Percentiles rank a stretch among this genome's conserved stretches.
Conservation (phyloP, 495 filamentous ascomycete species). For the Clohesyomyces aquaticus region DNA sequence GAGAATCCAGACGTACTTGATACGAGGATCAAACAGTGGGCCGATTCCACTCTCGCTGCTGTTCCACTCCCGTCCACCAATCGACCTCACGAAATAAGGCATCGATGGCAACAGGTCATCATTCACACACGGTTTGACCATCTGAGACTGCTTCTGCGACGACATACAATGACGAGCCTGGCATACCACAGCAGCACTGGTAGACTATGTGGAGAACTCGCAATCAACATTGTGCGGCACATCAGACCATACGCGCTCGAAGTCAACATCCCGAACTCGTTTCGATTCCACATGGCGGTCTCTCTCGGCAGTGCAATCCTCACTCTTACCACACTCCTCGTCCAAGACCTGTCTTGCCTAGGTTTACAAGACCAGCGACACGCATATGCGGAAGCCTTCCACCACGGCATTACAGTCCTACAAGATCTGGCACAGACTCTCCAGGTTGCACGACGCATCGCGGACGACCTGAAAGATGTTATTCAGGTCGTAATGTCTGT, state of each 20-base stretch:
- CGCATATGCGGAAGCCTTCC: constrained; percentile 14
- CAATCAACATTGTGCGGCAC: constrained; percentile 21
- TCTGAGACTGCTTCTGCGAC: constrained; percentile 17
- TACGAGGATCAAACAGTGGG: constrained; percentile 24
- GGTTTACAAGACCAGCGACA: constrained; percentile 11
- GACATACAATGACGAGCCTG: constrained; percentile 13
- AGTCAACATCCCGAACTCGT: constrained; percentile 9
- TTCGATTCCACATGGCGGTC: constrained; percentile 30
- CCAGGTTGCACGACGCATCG: constrained; percentile 18
- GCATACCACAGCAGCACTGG: constrained; percentile 21
- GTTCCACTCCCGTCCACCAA: constrained; percentile 11
- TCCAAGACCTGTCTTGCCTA: constrained; percentile 10
- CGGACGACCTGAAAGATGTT: constrained; percentile 24
- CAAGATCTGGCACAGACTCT: constrained; percentile 8
- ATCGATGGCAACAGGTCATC: constrained; percentile 19
- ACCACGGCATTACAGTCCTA: constrained; percentile 3
- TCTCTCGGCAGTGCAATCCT: constrained; percentile 22
- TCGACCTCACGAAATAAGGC: neutral
- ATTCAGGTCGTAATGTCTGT: constrained; percentile 10
- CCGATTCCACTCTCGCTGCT: constrained; percentile 1
- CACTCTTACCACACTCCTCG: constrained; percentile 14
- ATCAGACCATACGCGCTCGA: constrained; percentile 12
- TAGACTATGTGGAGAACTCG: constrained; percentile 23
- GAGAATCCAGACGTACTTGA: constrained; percentile 15
- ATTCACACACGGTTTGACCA: constrained; percentile 20